A percentile compares a stretch with the other conserved stretches of the same genome.
phyloP scores from a whole-genome alignment of 2,329 filamentous ascomycete genomes.

The Cytospora piceicola region DNA sequence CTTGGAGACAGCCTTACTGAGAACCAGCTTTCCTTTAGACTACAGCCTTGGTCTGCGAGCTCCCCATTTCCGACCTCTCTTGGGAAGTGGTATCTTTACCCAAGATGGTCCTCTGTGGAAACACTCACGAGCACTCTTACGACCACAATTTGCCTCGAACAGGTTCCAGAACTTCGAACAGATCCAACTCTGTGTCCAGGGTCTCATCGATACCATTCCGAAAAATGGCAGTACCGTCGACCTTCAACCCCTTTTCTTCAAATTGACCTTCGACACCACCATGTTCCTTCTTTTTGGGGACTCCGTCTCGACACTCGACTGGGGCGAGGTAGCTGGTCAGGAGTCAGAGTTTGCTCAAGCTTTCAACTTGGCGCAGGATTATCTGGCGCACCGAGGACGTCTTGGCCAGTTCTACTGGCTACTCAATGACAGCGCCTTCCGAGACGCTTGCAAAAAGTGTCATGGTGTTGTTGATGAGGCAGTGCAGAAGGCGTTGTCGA shows the following conservation, averaged over 20 bases:
- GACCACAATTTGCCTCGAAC: slow-evolving; percentile 37
- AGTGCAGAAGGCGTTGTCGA: slow-evolving; percentile 13
- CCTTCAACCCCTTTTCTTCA: slow-evolving; percentile 21
- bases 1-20: not conserved
- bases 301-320: slow-evolving; percentile 8
- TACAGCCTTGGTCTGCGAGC: slow-evolving; percentile 19
- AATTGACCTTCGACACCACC: slow-evolving; percentile 21
- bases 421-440: slow-evolving; percentile 14
- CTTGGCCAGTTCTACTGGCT: slow-evolving; percentile 18
- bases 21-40: not conserved
- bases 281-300: slow-evolving; percentile 23
- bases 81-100: slow-evolving; percentile 44
- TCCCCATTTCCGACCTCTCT: slow-evolving; percentile 33
- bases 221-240: slow-evolving; percentile 19
- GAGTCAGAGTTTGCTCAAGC: slow-evolving; percentile 4
- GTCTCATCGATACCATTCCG: slow-evolving; percentile 4
- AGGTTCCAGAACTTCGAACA: slow-evolving; percentile 17
- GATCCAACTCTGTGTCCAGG: slow-evolving; percentile 14
- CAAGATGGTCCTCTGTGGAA: slow-evolving; percentile 42
- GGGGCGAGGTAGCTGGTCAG: not conserved
- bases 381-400: slow-evolving; percentile 17
- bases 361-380: slow-evolving; percentile 16
- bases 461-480: slow-evolving; percentile 12
- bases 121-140: slow-evolving; percentile 39
- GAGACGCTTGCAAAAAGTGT: slow-evolving; percentile 13